phyloP scores from a whole-genome alignment of 192 early-diverging fungal genomes.

The Backusella australiensis region DNA sequence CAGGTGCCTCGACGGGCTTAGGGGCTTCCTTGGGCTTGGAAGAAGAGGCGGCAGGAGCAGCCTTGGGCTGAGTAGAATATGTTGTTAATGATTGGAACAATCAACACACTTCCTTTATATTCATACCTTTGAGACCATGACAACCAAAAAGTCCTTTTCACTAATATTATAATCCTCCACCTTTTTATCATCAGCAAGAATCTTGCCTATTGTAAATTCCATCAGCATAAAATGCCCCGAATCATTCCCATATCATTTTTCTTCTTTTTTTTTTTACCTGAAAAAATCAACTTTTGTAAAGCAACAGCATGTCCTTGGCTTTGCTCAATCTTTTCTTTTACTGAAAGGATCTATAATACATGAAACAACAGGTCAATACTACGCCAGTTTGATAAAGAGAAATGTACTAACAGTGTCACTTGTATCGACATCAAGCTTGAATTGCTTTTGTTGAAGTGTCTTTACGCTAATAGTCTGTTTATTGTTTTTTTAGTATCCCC shows the following conservation, averaged over 20 bases:
- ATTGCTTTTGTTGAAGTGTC: constrained; percentile 85
- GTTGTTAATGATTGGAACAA: neutral
- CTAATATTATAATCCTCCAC: constrained; percentile 73
- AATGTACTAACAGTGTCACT: constrained; percentile 47
- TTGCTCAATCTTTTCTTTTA: constrained; percentile 80
- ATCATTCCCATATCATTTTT: neutral
- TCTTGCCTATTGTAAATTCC: constrained; percentile 66
- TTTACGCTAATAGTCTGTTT: constrained; percentile 83
- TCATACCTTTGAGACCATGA: constrained; percentile 89
- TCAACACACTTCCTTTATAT: neutral
- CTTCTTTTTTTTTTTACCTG: constrained; percentile 47
- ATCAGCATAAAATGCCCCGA: constrained; percentile 1
- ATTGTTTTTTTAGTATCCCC: neutral
- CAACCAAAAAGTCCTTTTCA: constrained; percentile 94
- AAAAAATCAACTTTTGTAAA: constrained; percentile 86
- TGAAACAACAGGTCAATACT: neutral
- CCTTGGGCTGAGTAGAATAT: constrained; percentile 40
- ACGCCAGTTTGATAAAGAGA: neutral
- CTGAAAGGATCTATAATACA: constrained; percentile 55
- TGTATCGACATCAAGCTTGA: constrained; percentile 75
- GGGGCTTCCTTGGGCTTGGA: constrained; percentile 2
- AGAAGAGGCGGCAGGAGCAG: constrained; percentile 32
- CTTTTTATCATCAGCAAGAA: constrained; percentile 75
- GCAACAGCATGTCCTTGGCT: constrained; percentile 66
- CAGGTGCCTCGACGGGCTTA: constrained; percentile 33